These are phyloP conservation scores for Tilletia caries DNA, from an alignment of 1,284 basidiomycete genomes.

Conservation along the genomic window DNA sequence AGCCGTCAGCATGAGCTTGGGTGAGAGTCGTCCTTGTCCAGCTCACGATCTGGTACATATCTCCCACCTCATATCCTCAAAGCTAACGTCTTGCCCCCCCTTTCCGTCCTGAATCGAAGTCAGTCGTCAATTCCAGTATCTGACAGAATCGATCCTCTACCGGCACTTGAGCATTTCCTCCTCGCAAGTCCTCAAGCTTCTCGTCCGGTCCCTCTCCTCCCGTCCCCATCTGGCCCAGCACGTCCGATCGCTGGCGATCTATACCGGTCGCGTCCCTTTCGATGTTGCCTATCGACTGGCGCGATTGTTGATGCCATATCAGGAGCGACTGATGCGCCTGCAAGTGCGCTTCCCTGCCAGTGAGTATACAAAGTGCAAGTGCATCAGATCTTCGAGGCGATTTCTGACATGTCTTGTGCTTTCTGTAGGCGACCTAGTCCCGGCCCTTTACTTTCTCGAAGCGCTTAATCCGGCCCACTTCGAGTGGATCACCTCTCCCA, in stretches of 20 bases:
- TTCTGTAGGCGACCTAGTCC: background rate
- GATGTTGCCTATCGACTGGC: background rate
- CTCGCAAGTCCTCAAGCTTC: background rate
- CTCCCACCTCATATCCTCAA: too few species aligned
- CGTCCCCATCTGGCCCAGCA: background rate
- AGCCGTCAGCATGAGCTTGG: too few species aligned
- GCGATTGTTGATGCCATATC: background rate
- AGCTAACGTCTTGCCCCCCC: too few species aligned
- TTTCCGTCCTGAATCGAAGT: background rate
- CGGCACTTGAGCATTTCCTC: background rate
- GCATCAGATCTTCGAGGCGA: background rate
- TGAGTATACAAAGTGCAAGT: background rate
- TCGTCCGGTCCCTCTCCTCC: background rate
- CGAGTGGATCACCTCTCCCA: slow-evolving; percentile 16
- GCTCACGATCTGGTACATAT: too few species aligned
- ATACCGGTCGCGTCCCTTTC: background rate
- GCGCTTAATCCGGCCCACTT: background rate
- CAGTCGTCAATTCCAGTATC: background rate
- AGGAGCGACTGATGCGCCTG: background rate
- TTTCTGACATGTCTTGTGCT: background rate
- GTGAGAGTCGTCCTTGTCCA: too few species aligned
- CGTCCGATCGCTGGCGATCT: background rate
- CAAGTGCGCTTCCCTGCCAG: slow-evolving; percentile 12
- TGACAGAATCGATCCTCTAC: background rate
- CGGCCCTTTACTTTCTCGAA: slow-evolving; percentile 13